Evolutionary conservation across 2,329 filamentous ascomycete genomes (phyloP), one percentile per base, ranked within the genome.

Genomic region (Pezicula rhizophila): DNA sequence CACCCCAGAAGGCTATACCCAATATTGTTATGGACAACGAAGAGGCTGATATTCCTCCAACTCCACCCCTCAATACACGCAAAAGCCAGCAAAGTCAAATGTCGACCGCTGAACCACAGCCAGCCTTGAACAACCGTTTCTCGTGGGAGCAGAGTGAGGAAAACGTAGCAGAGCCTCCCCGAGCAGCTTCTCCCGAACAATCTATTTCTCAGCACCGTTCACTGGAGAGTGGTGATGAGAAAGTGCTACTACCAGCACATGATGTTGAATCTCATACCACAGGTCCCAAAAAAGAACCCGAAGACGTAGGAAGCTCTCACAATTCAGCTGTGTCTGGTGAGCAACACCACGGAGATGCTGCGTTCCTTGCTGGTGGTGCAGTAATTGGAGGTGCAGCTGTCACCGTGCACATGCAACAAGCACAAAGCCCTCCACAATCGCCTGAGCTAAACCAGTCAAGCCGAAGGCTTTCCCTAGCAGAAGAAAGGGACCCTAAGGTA

Each of bases 401-500:
- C 2, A 45, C 47, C 37, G 37, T 40, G 28, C 26, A 47, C 43
- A 14, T 42, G 4, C 18, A 45, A 11, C 12, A 25, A 3, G 25
- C 33, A 17, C 33, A 28, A 18, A 44, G 18, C 20, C 44, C 44
- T 23, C 50, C 33, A n/a, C 33, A 46, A 14, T 12, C 35, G 14
- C 28, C 28, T 31, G 28, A 31, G 8, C 28, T 31, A 31, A 10
- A 31, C 8, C 47, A 51, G 18, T 37, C 51, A 15, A 35, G 43
- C 39, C 58, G 47, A 26, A 64, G 62, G 14, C 52, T 68, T 18
- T 76, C 74, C 2, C 59, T 73, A 2, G 66, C 67, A 2, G 71
- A 78, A 12, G 74, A 78, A 52, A 75, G 72, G 52, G 60, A 66
- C 10, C 58, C 70, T 17, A 65, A 66, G 43, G 57, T 63, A 7